Evolutionary conservation across 192 early-diverging fungal genomes (phyloP), one percentile per base, ranked within the genome.

Genomic region (Ambispora gerdemannii): DNA sequence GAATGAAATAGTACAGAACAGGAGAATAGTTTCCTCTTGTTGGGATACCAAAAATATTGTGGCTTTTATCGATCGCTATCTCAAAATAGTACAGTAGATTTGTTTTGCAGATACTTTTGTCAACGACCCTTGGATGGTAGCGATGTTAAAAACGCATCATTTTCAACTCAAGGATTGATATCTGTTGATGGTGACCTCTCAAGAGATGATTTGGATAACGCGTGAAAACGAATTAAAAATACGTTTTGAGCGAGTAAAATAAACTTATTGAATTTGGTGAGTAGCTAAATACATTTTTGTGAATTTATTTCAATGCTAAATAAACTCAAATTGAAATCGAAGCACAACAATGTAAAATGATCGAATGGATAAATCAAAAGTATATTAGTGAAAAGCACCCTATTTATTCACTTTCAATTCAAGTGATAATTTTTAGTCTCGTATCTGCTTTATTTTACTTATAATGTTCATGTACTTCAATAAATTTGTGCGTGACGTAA

Each of bases 301-400:
- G 8, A 43, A 22, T 13, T 15, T 27, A 63, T 32, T 32, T 51
- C 27, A 51, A 47, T 50, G 15, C 47, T 4, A 34, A n/a, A 31
- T 50, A 66, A 66, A 30, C 63, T 24, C 43, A 66, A 32, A n/a
- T 66, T 32, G 63, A 66, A 30, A 50, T 66, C 8, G 63, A 50
- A 50, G 13, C 30, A 31, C 63, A 66, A 32, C 63, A 66, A 17
- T 25, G 63, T 19, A 20, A 66, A 50, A 66, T 66, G 49, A 47
- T 66, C n/a, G 63, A 66, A 50, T 66, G 63, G 63, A 66, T 66
- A n/a, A 66, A 66, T 22, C 43, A 50, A 25, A n/a, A 34, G 31
- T 50, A 13, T 15, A 33, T 66, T 13, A 28, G 30, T 50, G 47
- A 66, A 17, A 30, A 66, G 2, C 28, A n/a, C 47, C 50, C 28